Conservation (phyloP, 495 filamentous ascomycete genomes). For the Lasiosphaeris hirsuta region DNA sequence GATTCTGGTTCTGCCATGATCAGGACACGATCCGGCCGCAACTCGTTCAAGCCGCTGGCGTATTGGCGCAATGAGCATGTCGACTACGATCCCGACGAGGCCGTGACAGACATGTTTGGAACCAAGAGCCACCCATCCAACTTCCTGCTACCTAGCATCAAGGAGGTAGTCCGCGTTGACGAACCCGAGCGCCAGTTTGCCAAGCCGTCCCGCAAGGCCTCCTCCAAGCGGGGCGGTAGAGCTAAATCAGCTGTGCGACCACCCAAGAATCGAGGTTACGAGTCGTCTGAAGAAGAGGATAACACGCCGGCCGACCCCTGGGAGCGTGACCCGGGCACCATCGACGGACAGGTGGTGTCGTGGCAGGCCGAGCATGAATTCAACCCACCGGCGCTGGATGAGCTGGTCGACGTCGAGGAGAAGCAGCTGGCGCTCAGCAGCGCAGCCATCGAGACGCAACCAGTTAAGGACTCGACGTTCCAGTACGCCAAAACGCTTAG, state of each 20-base stretch:
- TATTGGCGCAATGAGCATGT: slow-evolving; percentile 84
- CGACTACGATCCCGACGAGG: slow-evolving; percentile 60
- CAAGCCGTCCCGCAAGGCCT: not conserved
- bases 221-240: not conserved
- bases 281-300: slow-evolving; percentile 36
- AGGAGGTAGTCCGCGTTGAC: slow-evolving; percentile 72
- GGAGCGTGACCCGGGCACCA: slow-evolving; percentile 45
- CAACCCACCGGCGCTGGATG: slow-evolving; percentile 38
- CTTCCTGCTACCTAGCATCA: slow-evolving; percentile 62
- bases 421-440: slow-evolving; percentile 75
- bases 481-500: slow-evolving; percentile 82
- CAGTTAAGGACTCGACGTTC: slow-evolving; percentile 73
- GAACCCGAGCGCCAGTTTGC: slow-evolving; percentile 42
- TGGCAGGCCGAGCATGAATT: slow-evolving; percentile 48
- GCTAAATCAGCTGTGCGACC: not conserved
- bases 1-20: slow-evolving; percentile 48
- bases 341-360: slow-evolving; percentile 42
- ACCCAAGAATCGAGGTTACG: slow-evolving; percentile 11
- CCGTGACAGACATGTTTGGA: slow-evolving; percentile 35
- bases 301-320: slow-evolving; percentile 49
- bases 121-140: slow-evolving; percentile 31
- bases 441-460: slow-evolving; percentile 67
- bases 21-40: slow-evolving; percentile 53
- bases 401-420: slow-evolving; percentile 48
- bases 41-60: slow-evolving; percentile 68